Conservation (phyloP, 2,329 filamentous ascomycete genomes). For the Phaeosphaeriaceae sp. region DNA sequence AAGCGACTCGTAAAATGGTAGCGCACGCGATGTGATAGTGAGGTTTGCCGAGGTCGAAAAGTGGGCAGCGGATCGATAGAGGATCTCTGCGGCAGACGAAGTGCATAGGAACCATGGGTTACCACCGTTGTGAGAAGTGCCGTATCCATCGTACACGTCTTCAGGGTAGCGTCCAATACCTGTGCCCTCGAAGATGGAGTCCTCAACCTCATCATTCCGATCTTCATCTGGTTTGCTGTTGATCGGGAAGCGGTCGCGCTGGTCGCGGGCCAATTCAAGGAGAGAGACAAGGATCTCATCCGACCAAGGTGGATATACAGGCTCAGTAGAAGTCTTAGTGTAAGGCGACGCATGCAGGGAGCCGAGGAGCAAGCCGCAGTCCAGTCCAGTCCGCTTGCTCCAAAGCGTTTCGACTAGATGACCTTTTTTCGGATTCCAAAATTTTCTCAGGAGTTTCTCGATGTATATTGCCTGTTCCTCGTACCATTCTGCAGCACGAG, state of each 20-base stretch:
- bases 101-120: conserved; percentile 56
- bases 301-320: conserved; percentile 43
- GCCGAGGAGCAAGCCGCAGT: conserved; percentile 49
- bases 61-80: conserved; percentile 47
- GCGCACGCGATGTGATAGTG: conserved; percentile 36
- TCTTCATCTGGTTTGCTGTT: conserved; percentile 35
- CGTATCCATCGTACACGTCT: conserved; percentile 51
- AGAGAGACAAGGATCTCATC: conserved; percentile 49
- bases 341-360: conserved; percentile 44
- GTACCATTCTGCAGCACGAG: conserved; percentile 50
- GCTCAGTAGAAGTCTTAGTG: conserved; percentile 18
- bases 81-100: conserved; percentile 47
- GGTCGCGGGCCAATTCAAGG: conserved; percentile 43
- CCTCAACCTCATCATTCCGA: conserved; percentile 11
- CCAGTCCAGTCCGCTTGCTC: conserved; percentile 43
- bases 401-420: conserved; percentile 48
- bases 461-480: conserved; percentile 44
- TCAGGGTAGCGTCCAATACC: conserved; percentile 54
- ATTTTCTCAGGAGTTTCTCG: conserved; percentile 41
- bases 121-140: conserved; percentile 35
- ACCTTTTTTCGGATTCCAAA: conserved; percentile 47
- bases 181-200: conserved; percentile 34
- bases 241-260: conserved; percentile 48
- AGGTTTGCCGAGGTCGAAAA: conserved; percentile 35
- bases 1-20: conserved; percentile 49